Conservation (phyloP, 2,329 filamentous ascomycete species). For the Corniculantispora saksenae region DNA sequence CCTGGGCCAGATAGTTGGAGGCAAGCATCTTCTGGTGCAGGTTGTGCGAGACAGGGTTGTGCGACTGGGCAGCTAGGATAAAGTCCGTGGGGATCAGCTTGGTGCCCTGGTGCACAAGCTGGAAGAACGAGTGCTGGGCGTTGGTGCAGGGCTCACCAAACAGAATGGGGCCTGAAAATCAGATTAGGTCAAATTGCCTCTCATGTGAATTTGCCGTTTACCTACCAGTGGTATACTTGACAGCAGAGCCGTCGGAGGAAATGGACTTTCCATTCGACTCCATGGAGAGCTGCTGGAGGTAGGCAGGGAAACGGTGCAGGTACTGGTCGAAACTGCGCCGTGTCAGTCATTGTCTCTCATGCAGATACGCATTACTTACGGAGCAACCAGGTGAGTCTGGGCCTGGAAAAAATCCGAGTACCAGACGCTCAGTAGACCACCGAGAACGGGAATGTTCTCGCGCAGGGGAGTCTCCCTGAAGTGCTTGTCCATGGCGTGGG, state of each 20-base stretch:
- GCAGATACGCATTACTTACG: slow-evolving; percentile 57
- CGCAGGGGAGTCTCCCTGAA: slow-evolving; percentile 88
- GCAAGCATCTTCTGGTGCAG: slow-evolving; percentile 96
- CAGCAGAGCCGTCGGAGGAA: slow-evolving; percentile 81
- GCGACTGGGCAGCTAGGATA: slow-evolving; percentile 91
- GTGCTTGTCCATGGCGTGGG: slow-evolving; percentile 97
- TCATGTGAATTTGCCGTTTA: neutral
- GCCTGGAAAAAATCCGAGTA: slow-evolving; percentile 99
- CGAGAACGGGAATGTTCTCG: slow-evolving; percentile 92
- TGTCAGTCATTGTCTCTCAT: slow-evolving; percentile 13
- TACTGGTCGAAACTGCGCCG: slow-evolving; percentile 86
- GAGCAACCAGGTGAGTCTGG: slow-evolving; percentile 95
- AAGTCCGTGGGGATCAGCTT: slow-evolving; percentile 99
- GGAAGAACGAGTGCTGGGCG: slow-evolving; percentile 99
- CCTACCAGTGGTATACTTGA: slow-evolving; percentile 89
- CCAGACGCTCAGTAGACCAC: slow-evolving; percentile 93
- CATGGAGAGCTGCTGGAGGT: slow-evolving; percentile 99
- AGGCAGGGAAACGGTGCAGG: slow-evolving; percentile 97
- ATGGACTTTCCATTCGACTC: slow-evolving; percentile 99
- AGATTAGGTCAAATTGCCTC: slow-evolving; percentile 19
- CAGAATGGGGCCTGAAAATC: slow-evolving; percentile 68
- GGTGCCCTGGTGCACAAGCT: slow-evolving; percentile 97
- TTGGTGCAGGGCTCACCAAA: slow-evolving; percentile 99
- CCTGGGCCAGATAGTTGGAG: slow-evolving; percentile 88
- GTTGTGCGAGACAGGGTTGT: slow-evolving; percentile 91